Base-by-base conservation (phyloP, 2,329 filamentous ascomycete species). In the Elsinoe australis region DNA sequence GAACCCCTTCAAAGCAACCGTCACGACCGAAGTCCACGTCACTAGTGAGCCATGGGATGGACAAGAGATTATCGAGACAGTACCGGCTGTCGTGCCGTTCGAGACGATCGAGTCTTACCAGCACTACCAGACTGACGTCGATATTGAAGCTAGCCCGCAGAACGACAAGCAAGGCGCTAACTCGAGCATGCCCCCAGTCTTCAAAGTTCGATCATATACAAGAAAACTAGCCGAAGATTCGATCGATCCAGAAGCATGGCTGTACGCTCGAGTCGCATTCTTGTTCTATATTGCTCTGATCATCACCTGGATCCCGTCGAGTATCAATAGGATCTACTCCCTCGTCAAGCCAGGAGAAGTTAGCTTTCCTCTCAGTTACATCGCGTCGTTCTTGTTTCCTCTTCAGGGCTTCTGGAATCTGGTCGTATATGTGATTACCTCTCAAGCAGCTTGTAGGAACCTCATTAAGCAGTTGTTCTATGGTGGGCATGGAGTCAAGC, bases 271-370 rank as follows among this genome's bases (percentile, higher is more conserved):
- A 49, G 65, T 64, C 52, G 62, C 65, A 4, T 58, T 66, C 53
- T 51, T 70, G 29, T 65, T 68, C 58, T 64, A 66, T 49, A 51
- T 68, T 34, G 67, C 68, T 5, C 53, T 71, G 36, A 55, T 69
- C 15, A 57, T 72, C 45, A 67, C 69, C 51, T 67, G 70, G 61
- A 34, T 49, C 9, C 47, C 47, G 12, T 28, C 21, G 4, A 49
- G 47, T 29, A 34, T 49, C 18, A 49, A 49, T 18, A 41, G 47
- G 5, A 24, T 49, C 19, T 49, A 49, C 24, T 41, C 47, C 12
- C 28, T 49, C 14, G 47, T 29, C 2, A 5, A 26, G 8, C 47
- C 47, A 3, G 28, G 33, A 1, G 31, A 34, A 9, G 22, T 49
- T 9, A 49, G 41, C 24, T 49, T 39, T 29, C 36, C 15, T 9